Base-by-base conservation (phyloP, 192 early-diverging fungal species). In the Backusella liffmaniae region DNA sequence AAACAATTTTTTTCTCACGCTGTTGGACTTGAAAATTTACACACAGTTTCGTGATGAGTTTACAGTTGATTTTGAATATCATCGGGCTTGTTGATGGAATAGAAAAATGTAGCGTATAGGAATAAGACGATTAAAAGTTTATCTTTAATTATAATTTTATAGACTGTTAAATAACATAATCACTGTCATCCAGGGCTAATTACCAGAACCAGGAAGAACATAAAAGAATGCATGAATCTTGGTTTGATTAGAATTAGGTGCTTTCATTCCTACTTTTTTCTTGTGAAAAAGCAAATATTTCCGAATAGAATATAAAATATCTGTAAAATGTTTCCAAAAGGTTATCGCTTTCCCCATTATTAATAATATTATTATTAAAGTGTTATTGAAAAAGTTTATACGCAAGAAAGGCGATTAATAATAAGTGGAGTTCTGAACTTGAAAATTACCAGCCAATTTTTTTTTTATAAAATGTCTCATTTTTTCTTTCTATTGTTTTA, bases 401-500 rank as follows among this genome's bases (percentile, higher is more conserved):
- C 9, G 21, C 18, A 26, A 62, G 26, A 62, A 23, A 29, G 1
- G 23, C 3, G 26, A 26, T 26, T 10, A 29, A 26, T 29, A 62
- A 62, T 26, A 62, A 62, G 56, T 29, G 9, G 12, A 13, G 23
- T 62, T 62, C 56, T 29, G 56, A 62, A 62, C 6, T 29, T 29
- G 7, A 59, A 59, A 56, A 56, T 9, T 21, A 56, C 21, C 53
- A 26, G 53, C n/a, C 21, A 56, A 56, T 23, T 29, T 62, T 62
- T 62, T 26, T 26, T 26, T 26, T 59, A 44, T 44, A 44, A 44
- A 44, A 29, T 21, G 9, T 12, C 23, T 10, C 23, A 29, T 29
- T 62, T 29, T 62, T 62, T 62, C n/a, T 26, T 62, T 62, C 56
- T 62, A 62, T 62, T 62, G 23, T 62, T 62, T 21, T 62, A 62